Base-by-base conservation (phyloP, 1,139 yeast genomes). In the Geotrichum histeridarum region DNA sequence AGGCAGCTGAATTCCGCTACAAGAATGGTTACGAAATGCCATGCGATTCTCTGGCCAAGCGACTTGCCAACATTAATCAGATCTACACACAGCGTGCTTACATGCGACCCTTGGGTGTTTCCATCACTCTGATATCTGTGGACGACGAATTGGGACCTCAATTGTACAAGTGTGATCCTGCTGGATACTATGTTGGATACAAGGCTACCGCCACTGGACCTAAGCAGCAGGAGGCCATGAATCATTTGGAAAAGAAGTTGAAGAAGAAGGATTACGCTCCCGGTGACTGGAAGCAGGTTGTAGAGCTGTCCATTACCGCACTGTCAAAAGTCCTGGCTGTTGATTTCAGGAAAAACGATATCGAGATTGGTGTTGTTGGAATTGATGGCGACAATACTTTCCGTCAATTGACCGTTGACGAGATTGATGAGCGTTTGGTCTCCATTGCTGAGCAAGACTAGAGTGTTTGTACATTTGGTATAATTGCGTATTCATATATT, bases 21-120 rank as follows among this genome's bases (percentile, higher is more conserved):
- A 86, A 87, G 69, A 88, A 88, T 69, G 99, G 99, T 36, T 93
- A 90, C 69, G 97, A 89, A 67, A 91, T 93, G 89, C 98, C 99
- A 1, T 90, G 89, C 61, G 96, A 90, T 67, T 90, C 87, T 50
- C 77, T 93, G 65, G 90, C 97, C 50, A 93, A 91, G 75, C 81
- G 97, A 68, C 85, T 93, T 86, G 99, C 98, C 57, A 93, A 93
- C 68, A 74, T 90, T 65, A 86, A 95, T 49, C 99, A 93, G 75
- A 82, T 93, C 61, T 93, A 90, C 71, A 93, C 99, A 46, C 99
- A 93, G 73, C 80, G 98, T 68, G 99, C 99, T n/a, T 93, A 93
- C 71, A 93, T 93, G 98, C 82, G 99, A 71, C 99, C 99, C 31
- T 77, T 91, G 61, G 97, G 97, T 41, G 96, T 90, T 55, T 89